Percentiles rank a stretch among this genome's conserved stretches.
Evolutionary conservation across 805 yeast genomes (phyloP).

Genomic region (Candida ipomoeae): DNA sequence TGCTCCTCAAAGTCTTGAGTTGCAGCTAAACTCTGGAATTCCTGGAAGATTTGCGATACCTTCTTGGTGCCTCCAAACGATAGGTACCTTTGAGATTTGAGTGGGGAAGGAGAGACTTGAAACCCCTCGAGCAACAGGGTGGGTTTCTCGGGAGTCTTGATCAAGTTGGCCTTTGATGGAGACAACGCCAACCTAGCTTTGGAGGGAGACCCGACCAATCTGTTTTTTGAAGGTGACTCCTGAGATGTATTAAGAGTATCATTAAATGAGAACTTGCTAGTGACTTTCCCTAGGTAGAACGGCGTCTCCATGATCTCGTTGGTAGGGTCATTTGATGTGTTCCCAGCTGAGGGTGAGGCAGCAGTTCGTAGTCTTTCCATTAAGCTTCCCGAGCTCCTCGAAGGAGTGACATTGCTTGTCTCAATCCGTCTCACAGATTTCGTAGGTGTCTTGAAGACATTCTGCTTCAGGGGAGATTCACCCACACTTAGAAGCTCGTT

Average conservation of each 20-base stretch:
- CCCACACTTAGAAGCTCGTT: neutral
- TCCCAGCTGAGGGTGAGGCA: slow-evolving; percentile 7
- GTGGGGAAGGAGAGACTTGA: slow-evolving; percentile 45
- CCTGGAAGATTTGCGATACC: slow-evolving; percentile 46
- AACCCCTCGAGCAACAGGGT: slow-evolving; percentile 15
- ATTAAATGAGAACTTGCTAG: slow-evolving; percentile 12
- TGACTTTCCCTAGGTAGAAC: slow-evolving; percentile 14
- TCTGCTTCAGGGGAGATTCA: slow-evolving; percentile 7
- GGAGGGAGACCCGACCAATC: slow-evolving; percentile 11
- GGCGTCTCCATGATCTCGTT: slow-evolving; percentile 11
- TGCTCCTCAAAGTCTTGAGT: slow-evolving; percentile 18
- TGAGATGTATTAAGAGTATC: slow-evolving; percentile 1
- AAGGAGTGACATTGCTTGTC: slow-evolving; percentile 15
- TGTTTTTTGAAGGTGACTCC: neutral
- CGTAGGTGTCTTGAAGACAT: slow-evolving; percentile 35
- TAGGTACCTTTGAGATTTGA: slow-evolving; percentile 32
- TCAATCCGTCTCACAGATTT: slow-evolving; percentile 18
- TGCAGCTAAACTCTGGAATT: slow-evolving; percentile 34
- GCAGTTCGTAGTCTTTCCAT: slow-evolving; percentile 11
- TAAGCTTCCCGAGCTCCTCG: slow-evolving; percentile 9
- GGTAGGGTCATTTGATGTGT: neutral
- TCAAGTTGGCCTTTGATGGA: neutral
- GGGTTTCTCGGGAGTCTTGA: slow-evolving; percentile 16
- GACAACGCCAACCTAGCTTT: neutral
- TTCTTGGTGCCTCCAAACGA: slow-evolving; percentile 21